Evolutionary conservation across 495 filamentous ascomycete genomes (phyloP).

Genomic region (Astrothelium macrocarpum): DNA sequence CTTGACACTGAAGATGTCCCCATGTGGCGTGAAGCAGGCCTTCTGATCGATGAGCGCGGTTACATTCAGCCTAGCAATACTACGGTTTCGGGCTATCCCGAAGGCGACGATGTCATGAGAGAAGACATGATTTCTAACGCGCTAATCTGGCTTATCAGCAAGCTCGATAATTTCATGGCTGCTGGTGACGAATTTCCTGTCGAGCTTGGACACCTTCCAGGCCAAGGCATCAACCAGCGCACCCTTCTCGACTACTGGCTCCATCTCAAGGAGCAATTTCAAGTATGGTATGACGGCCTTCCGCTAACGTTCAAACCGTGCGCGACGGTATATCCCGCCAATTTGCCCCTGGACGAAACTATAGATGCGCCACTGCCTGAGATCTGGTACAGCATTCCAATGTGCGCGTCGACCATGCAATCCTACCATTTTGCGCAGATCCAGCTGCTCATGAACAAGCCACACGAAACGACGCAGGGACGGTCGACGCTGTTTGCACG

Average conservation of each 20-base stretch:
- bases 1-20: constrained; percentile 51
- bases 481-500: constrained; percentile 40
- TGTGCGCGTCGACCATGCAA: constrained; percentile 57
- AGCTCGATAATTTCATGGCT: constrained; percentile 53
- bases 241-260: constrained; percentile 49
- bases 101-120: constrained; percentile 42
- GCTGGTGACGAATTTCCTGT: constrained; percentile 40
- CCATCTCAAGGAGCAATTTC: constrained; percentile 45
- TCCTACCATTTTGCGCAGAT: constrained; percentile 57
- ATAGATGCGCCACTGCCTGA: constrained; percentile 41
- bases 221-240: constrained; percentile 44
- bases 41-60: constrained; percentile 47
- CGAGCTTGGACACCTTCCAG: constrained; percentile 30
- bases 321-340: constrained; percentile 25
- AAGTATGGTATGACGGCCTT: constrained; percentile 48
- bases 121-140: constrained; percentile 56
- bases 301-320: constrained; percentile 49
- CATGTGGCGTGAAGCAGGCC: constrained; percentile 53
- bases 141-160: constrained; percentile 53
- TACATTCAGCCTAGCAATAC: constrained; percentile 47
- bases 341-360: constrained; percentile 23
- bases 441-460: constrained; percentile 52
- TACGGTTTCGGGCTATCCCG: constrained; percentile 32
- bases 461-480: constrained; percentile 44
- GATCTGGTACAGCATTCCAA: constrained; percentile 53